phyloP scores from a whole-genome alignment of 2,329 filamentous ascomycete species.

The Raffaelea albimanens region DNA sequence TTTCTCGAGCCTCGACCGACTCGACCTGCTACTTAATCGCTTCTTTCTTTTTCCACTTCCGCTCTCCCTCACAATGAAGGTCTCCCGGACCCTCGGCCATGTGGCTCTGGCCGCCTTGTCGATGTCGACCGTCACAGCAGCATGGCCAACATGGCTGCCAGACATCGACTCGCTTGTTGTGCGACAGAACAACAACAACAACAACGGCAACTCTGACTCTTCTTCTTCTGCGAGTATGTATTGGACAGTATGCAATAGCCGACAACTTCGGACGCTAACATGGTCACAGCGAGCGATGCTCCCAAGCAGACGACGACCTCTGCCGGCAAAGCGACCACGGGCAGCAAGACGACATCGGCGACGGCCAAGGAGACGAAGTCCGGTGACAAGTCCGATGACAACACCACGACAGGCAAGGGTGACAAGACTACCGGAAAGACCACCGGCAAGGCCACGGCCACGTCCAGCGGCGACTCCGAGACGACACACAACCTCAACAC shows the following conservation, averaged over 20 bases:
- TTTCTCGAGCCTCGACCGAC: neutral
- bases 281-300: neutral
- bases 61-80: slow-evolving; percentile 9
- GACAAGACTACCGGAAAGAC: neutral
- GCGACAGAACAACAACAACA: too few relatives aligned
- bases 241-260: neutral
- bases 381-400: slow-evolving; percentile 11
- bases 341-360: neutral
- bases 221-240: neutral
- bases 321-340: neutral
- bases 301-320: neutral
- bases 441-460: neutral
- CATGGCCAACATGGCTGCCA: slow-evolving; percentile 26
- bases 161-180: slow-evolving; percentile 43
- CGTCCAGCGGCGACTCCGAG: neutral
- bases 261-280: neutral
- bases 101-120: slow-evolving; percentile 42
- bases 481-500: slow-evolving; percentile 32
- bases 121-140: slow-evolving; percentile 39
- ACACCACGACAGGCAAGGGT: slow-evolving; percentile 8
- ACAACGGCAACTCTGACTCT: too few relatives aligned
- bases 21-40: neutral
- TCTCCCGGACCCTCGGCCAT: slow-evolving; percentile 34
- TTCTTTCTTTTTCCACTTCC: neutral
- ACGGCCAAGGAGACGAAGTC: neutral